Evolutionary conservation across 768 basidiomycete species (phyloP).

Genomic region (Baorangia bicolor): DNA sequence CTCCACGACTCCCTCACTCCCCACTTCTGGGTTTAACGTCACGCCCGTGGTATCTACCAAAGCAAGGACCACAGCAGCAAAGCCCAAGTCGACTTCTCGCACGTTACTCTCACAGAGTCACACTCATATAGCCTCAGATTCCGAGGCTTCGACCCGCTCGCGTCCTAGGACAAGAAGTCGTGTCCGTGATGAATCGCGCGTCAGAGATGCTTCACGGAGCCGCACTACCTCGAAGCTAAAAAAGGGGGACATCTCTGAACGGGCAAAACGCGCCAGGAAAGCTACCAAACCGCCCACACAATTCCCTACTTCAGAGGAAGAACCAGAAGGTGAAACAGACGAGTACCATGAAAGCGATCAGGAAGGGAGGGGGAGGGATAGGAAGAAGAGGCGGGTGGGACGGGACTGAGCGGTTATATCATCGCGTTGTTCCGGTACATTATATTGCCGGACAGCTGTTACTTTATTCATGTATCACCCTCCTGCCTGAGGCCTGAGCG

Average conservation of each 20-base stretch:
- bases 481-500: too few species aligned
- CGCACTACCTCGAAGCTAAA: slow-evolving; percentile 8
- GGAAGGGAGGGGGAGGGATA: slow-evolving; percentile 20
- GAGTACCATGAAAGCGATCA: slow-evolving; percentile 11
- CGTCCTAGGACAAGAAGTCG: slow-evolving; percentile 25
- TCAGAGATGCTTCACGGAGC: slow-evolving; percentile 2
- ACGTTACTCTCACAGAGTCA: slow-evolving; percentile 25
- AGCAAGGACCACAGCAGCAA: not conserved
- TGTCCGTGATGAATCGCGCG: slow-evolving; percentile 24
- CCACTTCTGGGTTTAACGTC: not conserved
- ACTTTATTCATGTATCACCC: not conserved
- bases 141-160: slow-evolving; percentile 18
- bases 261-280: slow-evolving; percentile 1
- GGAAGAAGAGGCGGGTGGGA: slow-evolving; percentile 32
- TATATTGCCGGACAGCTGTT: not conserved
- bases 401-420: not conserved
- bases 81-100: slow-evolving; percentile 19
- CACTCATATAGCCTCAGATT: slow-evolving; percentile 17
- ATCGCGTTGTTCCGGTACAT: not conserved
- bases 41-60: not conserved
- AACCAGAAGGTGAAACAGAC: slow-evolving; percentile 4
- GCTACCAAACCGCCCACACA: not conserved
- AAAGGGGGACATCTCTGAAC: slow-evolving; percentile 1
- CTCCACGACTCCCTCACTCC: not conserved
- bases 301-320: slow-evolving; percentile 10